Percentiles rank a stretch among this genome's conserved stretches.
Conservation (phyloP, 1,284 basidiomycete species). For the Acaromyces ingoldii region DNA sequence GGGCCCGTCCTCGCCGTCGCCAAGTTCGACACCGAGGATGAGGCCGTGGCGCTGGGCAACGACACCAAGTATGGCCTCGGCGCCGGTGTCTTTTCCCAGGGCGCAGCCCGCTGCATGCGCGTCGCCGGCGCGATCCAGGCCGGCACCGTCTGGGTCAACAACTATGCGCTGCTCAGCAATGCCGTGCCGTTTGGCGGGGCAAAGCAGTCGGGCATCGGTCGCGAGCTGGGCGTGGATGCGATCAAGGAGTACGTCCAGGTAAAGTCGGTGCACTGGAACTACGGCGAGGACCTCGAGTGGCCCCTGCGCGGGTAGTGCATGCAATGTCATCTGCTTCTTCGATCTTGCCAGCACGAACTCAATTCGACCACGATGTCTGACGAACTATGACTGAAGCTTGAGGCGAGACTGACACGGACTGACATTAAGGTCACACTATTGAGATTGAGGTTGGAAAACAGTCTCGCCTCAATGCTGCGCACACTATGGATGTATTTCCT, state of each 20-base stretch:
- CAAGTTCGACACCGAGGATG: conserved; percentile 31
- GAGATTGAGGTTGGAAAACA: too few species aligned
- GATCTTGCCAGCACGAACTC: too few species aligned
- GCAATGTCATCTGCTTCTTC: too few species aligned
- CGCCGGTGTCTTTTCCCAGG: conserved; percentile 29
- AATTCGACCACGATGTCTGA: too few species aligned
- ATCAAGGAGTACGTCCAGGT: conserved; percentile 69
- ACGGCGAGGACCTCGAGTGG: too few species aligned
- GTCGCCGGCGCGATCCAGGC: conserved; percentile 23
- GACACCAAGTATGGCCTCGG: conserved; percentile 26
- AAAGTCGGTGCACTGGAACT: conserved; percentile 55
- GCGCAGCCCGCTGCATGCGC: conserved; percentile 18
- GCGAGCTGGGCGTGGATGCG: conserved; percentile 48
- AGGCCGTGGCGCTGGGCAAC: conserved; percentile 27
- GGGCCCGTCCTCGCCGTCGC: conserved; percentile 35
- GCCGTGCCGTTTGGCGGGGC: conserved; percentile 36
- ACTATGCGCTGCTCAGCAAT: conserved; percentile 15
- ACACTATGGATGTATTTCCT: too few species aligned
- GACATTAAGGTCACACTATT: too few species aligned
- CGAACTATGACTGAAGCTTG: too few species aligned
- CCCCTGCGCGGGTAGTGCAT: too few species aligned
- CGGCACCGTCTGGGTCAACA: conserved; percentile 36
- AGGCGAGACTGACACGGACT: too few species aligned
- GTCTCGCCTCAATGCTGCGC: too few species aligned
- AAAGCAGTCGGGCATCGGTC: conserved; percentile 44